Conservation (phyloP, 768 basidiomycete species). For the Serendipita vermifera region DNA sequence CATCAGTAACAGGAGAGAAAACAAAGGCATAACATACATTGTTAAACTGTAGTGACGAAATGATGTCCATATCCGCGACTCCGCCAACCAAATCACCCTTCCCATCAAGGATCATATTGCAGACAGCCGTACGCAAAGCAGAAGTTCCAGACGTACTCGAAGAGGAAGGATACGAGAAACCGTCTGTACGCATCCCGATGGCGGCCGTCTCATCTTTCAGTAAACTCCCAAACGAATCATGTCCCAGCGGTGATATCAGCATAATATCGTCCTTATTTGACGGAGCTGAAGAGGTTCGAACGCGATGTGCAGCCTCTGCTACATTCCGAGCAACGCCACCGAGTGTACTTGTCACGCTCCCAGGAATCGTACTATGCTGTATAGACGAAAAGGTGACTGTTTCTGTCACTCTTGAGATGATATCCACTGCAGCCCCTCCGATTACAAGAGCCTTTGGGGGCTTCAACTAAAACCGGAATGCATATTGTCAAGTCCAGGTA, state of each 20-base stretch:
- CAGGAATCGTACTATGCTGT: conserved; percentile 70
- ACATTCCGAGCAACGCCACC: conserved; percentile 96
- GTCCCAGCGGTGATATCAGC: conserved; percentile 63
- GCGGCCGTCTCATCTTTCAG: conserved; percentile 42
- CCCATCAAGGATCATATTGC: conserved; percentile 70
- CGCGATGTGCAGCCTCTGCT: conserved; percentile 73
- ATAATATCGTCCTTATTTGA: conserved; percentile 28
- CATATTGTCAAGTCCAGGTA: too few relatives aligned
- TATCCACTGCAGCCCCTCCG: conserved; percentile 82
- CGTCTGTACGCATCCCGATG: conserved; percentile 74
- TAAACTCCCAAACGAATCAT: conserved; percentile 63
- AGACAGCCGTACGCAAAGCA: conserved; percentile 54
- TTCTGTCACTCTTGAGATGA: conserved; percentile 42
- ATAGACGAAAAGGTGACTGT: conserved; percentile 23
- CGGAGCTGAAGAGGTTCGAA: conserved; percentile 26
- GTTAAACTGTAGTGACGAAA: conserved; percentile 35
- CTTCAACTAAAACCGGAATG: too few relatives aligned
- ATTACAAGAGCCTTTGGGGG: conserved; percentile 43
- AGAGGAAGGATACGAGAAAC: conserved; percentile 27
- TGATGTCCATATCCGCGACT: conserved; percentile 82
- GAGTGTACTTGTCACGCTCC: conserved; percentile 52
- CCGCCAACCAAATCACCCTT: conserved; percentile 66
- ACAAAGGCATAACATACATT: conserved; percentile 26
- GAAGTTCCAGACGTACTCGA: conserved; percentile 12
- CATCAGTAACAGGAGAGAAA: conserved; percentile 1